Conservation (phyloP, 78 protist genomes). For the Dictyostelium capitatum region DNA sequence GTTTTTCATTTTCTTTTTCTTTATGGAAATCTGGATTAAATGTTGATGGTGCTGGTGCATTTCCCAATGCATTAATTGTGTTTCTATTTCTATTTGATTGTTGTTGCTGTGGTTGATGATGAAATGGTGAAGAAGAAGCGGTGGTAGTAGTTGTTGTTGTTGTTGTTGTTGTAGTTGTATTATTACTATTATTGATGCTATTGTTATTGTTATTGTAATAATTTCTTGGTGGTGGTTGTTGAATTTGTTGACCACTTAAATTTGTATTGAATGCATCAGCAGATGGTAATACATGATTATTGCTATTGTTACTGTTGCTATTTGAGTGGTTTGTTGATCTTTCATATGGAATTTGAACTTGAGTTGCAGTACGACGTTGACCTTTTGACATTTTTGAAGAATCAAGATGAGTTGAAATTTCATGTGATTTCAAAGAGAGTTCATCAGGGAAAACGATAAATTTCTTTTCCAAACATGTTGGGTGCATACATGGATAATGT, state of each 20-base stretch:
- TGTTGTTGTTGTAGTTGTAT: conserved; percentile 8
- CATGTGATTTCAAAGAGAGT: conserved; percentile 33
- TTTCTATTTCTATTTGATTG: background rate
- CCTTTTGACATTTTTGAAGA: conserved; percentile 15
- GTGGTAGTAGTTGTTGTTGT: background rate
- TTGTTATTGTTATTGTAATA: background rate
- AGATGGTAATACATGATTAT: background rate
- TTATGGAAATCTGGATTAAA: conserved; percentile 69
- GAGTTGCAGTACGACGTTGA: conserved; percentile 21
- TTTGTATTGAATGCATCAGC: background rate
- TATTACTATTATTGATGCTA: background rate
- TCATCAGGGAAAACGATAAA: conserved; percentile 74
- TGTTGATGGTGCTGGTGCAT: conserved; percentile 20
- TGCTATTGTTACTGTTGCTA: background rate
- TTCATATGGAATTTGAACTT: conserved; percentile 21
- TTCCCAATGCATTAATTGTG: background rate
- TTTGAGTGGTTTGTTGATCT: background rate
- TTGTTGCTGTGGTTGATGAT: background rate
- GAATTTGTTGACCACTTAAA: background rate
- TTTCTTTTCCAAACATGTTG: conserved; percentile 67
- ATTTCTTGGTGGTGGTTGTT: background rate
- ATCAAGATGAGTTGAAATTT: conserved; percentile 58
- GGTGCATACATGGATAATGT: conserved; percentile 76
- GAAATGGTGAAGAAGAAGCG: too few species aligned
- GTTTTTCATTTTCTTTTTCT: conserved; percentile 45